Conservation (phyloP, 129 eudicot genomes). For the Flaveria sonorensis region DNA sequence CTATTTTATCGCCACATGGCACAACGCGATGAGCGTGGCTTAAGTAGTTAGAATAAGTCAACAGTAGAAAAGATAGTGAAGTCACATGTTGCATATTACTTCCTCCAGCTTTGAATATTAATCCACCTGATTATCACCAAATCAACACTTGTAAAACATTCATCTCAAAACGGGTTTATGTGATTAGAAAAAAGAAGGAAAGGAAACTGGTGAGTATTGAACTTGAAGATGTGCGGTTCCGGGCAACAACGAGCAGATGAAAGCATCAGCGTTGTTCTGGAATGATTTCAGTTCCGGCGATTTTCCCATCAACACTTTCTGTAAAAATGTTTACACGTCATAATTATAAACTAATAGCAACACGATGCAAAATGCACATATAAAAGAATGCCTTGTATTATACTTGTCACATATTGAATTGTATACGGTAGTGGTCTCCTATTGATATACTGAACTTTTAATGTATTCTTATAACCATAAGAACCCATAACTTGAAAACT, state of each 20-base stretch:
- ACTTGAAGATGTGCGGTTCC: constrained; percentile 77
- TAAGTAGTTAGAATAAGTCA: constrained; percentile 89
- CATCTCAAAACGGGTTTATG: background rate
- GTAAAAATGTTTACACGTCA: background rate
- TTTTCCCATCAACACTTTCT: constrained; percentile 95
- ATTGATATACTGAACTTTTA: background rate
- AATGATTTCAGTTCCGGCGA: constrained; percentile 58
- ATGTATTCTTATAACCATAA: too few species aligned
- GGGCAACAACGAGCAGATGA: constrained; percentile 80
- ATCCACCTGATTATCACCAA: constrained; percentile 56
- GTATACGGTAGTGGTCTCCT: background rate
- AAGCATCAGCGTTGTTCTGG: constrained; percentile 77
- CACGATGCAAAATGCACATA: background rate
- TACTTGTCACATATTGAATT: too few species aligned
- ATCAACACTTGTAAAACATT: background rate
- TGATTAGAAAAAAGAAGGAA: background rate
- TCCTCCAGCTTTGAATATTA: constrained; percentile 84
- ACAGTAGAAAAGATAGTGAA: constrained; percentile 76
- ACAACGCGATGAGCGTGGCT: constrained; percentile 89
- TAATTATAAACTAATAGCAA: background rate
- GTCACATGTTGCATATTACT: constrained; percentile 99
- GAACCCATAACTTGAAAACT: too few species aligned
- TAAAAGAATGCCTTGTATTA: background rate
- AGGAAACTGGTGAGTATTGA: constrained; percentile 85
- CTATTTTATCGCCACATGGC: constrained; percentile 75